phyloP scores from a whole-genome alignment of 2,329 filamentous ascomycete genomes.

The Zymoseptoria passerinii region DNA sequence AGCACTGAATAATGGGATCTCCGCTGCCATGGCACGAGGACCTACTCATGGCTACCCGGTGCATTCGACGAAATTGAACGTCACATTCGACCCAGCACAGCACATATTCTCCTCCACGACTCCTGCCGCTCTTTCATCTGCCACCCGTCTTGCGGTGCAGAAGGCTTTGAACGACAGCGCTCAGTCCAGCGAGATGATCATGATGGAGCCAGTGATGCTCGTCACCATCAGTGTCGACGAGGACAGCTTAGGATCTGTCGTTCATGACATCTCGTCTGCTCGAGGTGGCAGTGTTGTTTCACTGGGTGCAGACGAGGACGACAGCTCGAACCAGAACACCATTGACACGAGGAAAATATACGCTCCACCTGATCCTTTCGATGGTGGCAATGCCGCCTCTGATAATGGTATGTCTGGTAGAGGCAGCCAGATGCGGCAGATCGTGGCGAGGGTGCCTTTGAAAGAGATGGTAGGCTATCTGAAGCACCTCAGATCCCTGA shows the following conservation, averaged over 20 bases:
- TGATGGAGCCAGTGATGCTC: conserved; percentile 93
- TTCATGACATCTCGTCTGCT: conserved; percentile 69
- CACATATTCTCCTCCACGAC: conserved; percentile 63
- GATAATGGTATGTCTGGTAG: conserved; percentile 4
- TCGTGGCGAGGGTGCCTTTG: conserved; percentile 80
- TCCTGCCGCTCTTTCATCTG: conserved; percentile 59
- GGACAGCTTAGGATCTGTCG: conserved; percentile 66
- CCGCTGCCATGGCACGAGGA: conserved; percentile 76
- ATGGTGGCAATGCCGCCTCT: conserved; percentile 12
- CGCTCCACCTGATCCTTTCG: conserved; percentile 78
- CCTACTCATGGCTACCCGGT: conserved; percentile 73
- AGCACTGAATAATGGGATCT: conserved; percentile 66
- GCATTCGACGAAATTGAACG: conserved; percentile 62
- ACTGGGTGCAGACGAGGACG: conserved; percentile 41
- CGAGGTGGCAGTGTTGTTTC: conserved; percentile 68
- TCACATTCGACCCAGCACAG: conserved; percentile 57
- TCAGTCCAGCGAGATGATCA: conserved; percentile 44
- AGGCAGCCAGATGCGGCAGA: conserved; percentile 41
- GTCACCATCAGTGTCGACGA: conserved; percentile 82
- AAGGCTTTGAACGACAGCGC: conserved; percentile 57
- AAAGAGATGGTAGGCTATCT: conserved; percentile 97
- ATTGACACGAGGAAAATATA: conserved; percentile 74
- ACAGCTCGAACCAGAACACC: conserved; percentile 21
- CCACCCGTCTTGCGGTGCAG: conserved; percentile 58
- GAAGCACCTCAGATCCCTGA: conserved; percentile 79